Evolutionary conservation across 768 basidiomycete genomes (phyloP).

Genomic region (Scleroderma citrinum): DNA sequence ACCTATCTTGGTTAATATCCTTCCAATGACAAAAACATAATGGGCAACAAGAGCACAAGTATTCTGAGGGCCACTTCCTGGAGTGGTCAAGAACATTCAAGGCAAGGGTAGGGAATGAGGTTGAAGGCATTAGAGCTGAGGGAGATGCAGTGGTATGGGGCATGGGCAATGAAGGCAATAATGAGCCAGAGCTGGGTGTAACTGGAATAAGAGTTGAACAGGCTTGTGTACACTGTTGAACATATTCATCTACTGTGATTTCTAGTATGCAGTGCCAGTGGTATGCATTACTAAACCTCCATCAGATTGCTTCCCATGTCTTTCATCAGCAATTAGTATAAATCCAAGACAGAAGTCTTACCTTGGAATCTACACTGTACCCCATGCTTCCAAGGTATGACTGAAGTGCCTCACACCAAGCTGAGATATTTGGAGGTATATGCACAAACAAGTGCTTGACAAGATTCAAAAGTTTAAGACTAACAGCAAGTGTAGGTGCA

Average conservation of each 20-base stretch:
- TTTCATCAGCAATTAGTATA: not conserved
- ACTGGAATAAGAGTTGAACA: not conserved
- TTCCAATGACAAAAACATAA: conserved; percentile 18
- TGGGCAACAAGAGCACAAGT: conserved; percentile 19
- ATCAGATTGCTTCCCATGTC: conserved; percentile 17
- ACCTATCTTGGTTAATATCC: conserved; percentile 1
- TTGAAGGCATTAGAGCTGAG: too few relatives aligned
- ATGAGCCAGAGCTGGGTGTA: too few relatives aligned
- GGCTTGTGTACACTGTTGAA: not conserved
- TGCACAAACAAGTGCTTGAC: conserved; percentile 19
- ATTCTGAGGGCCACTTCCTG: conserved; percentile 9
- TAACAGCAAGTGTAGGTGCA: conserved; percentile 27
- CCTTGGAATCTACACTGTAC: conserved; percentile 16
- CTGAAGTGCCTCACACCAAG: conserved; percentile 24
- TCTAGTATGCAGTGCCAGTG: conserved; percentile 21
- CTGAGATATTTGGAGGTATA: conserved; percentile 23
- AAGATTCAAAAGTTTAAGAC: conserved; percentile 26
- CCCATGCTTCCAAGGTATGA: conserved; percentile 12
- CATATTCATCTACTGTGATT: conserved; percentile 5
- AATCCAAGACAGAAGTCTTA: not conserved
- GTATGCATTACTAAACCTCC: conserved; percentile 20
- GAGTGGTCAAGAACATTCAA: not conserved
- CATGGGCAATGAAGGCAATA: too few relatives aligned
- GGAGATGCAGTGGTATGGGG: too few relatives aligned
- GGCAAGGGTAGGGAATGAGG: not conserved